Evolutionary conservation across 164 flowering plant species (phyloP), one percentile per base, ranked within the genome.

Genomic region (Protea cynaroides): DNA sequence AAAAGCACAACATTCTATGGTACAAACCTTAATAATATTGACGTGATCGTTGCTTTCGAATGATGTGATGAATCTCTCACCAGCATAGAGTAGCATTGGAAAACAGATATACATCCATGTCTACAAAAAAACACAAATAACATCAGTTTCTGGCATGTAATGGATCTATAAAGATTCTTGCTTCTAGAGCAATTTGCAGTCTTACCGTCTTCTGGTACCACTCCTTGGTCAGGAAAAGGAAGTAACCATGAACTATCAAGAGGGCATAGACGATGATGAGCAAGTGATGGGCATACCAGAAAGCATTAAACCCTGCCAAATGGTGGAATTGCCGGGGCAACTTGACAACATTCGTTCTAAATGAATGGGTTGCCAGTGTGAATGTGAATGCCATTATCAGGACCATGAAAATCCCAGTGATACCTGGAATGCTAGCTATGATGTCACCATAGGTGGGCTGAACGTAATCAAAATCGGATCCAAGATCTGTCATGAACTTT

Each of bases 271-370:
- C 97, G 50, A 95, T 12, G 44, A 65, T 76, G 34, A 95, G 84
- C 77, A 95, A 72, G 78, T 95, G 99, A 75, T 95, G 99, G 0
- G 97, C 85, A 67, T 91, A 91, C 99, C 99, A 95, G 67, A 95
- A 95, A 54, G 99, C 74, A 67, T 89, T 95, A 62, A 95, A 92
- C n/a, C 99, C 99, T 2, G 97, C 94, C 68, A 91, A 69, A 57
- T 71, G 78, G 64, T 80, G 81, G 56, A 95, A 76, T 0, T 84
- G 82, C 71, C 80, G 64, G 0, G 89, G 89, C 59, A 95, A 68
- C 72, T 88, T 88, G 64, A 95, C 62, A 23, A 84, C 86, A 68
- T 83, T 95, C 77, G 80, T 83, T 58, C 97, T 76, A 63, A 95
- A 91, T 0, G 76, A 77, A 50, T 84, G 93, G 1, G 81, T 82